Conservation (phyloP, 2,329 filamentous ascomycete species). For the Aulographum hederae region DNA sequence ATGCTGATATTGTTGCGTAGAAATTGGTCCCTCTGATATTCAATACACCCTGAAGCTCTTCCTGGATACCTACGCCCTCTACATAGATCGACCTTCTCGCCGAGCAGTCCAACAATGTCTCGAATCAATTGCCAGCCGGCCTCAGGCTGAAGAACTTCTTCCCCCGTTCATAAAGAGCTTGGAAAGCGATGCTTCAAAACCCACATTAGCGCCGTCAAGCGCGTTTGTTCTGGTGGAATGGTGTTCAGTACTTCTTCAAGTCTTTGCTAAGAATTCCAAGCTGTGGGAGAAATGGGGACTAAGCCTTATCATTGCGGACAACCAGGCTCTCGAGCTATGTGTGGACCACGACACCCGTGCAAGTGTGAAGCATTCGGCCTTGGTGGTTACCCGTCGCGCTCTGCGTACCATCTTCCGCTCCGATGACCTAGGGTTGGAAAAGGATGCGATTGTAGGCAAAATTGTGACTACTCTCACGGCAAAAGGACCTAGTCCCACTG, state of each 20-base stretch:
- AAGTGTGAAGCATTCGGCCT: constrained; percentile 52
- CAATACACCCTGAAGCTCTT: constrained; percentile 48
- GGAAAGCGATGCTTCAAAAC: constrained; percentile 56
- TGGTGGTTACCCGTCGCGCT: constrained; percentile 62
- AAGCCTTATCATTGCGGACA: constrained; percentile 50
- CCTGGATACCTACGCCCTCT: constrained; percentile 75
- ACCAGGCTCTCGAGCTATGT: constrained; percentile 54
- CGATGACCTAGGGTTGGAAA: constrained; percentile 34
- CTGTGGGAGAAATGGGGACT: constrained; percentile 46
- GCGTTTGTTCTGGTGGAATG: constrained; percentile 85
- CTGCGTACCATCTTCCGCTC: constrained; percentile 54
- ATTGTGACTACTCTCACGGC: constrained; percentile 49
- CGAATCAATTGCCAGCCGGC: constrained; percentile 41
- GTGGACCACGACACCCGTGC: constrained; percentile 43
- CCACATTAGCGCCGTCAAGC: constrained; percentile 57
- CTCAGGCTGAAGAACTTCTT: constrained; percentile 38
- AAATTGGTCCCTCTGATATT: constrained; percentile 24
- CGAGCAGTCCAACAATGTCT: constrained; percentile 71
- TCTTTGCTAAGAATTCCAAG: constrained; percentile 38
- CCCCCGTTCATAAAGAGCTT: constrained; percentile 48
- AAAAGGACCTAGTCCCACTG: constrained; percentile 44
- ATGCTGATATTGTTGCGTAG: constrained; percentile 7
- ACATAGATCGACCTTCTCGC: constrained; percentile 70
- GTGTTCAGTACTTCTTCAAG: constrained; percentile 63
- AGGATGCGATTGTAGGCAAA: constrained; percentile 42